Evolutionary conservation across 2,329 filamentous ascomycete genomes (phyloP), one percentile per base, ranked within the genome.

Genomic region (Bipolaris victoriae): DNA sequence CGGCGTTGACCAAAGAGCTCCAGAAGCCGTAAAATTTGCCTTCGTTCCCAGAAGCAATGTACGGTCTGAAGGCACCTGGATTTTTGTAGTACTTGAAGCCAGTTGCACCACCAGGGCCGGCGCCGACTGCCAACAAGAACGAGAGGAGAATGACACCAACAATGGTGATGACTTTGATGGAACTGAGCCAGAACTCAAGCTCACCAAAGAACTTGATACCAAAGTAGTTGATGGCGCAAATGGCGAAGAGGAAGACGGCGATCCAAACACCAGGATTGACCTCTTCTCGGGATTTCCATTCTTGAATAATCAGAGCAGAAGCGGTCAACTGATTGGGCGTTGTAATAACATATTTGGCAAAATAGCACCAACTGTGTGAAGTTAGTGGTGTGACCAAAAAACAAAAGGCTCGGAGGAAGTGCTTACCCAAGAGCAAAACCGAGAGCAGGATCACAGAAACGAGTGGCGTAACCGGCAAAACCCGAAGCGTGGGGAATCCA

Each of bases 241-340:
- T 81, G 16, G 71, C 64, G 11, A 80, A 67, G 9, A 82, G 65
- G 68, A 82, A 81, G 16, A 82, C 82, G 37, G 91, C 83, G 54
- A 96, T 92, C 78, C 87, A 95, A 11, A 94, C 89, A 49, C 90
- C 91, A 0, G 90, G 88, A 69, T 94, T 93, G 54, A 94, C 82
- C 43, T 77, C 80, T 0, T 89, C 83, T 26, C 84, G 78, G 1
- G 81, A 74, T 10, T 91, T 78, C 91, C 92, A 96, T 68, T 87
- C 92, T 65, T 89, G 86, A 56, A 96, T 89, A 55, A 94, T 89
- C 36, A 96, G 77, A 5, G 90, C 86, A n/a, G 84, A 86, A 26
- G 91, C 91, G 0, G 91, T 95, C 37, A 96, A 80, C 73, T 96
- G 91, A 70, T 95, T 95, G 1, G 92, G 91, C 1, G 90, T 92